These are phyloP conservation scores for Perkinsus olseni DNA, from an alignment of 169 alveolate species.

Conservation along the genomic window DNA sequence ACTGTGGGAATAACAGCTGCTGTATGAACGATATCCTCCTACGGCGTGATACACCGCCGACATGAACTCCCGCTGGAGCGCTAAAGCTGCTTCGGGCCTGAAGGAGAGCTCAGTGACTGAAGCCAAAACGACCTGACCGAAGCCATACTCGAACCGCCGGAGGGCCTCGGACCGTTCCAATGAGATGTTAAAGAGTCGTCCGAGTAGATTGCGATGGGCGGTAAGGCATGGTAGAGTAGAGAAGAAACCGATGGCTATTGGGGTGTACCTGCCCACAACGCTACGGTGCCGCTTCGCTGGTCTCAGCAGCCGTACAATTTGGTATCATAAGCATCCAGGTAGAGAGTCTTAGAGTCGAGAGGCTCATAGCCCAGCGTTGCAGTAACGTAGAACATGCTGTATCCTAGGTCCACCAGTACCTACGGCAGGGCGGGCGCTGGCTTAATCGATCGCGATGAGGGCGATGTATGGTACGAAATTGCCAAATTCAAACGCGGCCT, in stretches of 20 bases:
- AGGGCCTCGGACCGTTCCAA: background rate
- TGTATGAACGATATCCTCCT: no score
- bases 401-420: background rate
- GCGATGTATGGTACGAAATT: background rate
- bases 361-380: background rate
- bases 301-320: background rate
- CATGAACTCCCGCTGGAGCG: background rate
- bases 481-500: background rate
- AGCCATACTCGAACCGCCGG: background rate
- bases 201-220: background rate
- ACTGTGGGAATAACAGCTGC: no score
- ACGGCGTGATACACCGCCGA: background rate
- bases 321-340: background rate
- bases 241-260: background rate
- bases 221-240: background rate
- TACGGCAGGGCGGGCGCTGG: background rate
- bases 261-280: background rate
- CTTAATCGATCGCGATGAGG: background rate
- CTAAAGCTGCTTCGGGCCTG: background rate
- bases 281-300: background rate
- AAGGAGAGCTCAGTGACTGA: background rate
- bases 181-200: background rate
- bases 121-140: background rate
- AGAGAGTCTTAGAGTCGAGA: background rate
- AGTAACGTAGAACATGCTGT: background rate